phyloP scores from a whole-genome alignment of 768 basidiomycete species.

The Russula dissimulans region DNA sequence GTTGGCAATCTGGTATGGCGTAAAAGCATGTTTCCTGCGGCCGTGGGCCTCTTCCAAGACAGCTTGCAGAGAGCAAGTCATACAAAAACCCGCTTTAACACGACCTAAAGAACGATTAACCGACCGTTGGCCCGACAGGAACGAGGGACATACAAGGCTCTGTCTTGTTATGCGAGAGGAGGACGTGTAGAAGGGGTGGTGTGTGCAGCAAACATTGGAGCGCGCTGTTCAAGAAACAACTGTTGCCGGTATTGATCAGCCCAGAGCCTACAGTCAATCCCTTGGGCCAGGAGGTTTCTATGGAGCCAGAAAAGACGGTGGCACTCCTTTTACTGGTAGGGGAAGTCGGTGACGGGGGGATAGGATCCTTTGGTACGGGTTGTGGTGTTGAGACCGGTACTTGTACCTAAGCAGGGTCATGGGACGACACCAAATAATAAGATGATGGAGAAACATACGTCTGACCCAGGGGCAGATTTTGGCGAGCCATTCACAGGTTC shows the following conservation, averaged over 20 bases:
- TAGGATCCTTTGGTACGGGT: background rate
- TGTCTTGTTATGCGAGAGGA: constrained; percentile 39
- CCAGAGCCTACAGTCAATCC: constrained; percentile 46
- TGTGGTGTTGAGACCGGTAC: constrained; percentile 1
- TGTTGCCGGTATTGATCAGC: constrained; percentile 81
- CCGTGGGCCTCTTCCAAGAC: constrained; percentile 49
- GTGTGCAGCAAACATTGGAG: constrained; percentile 92
- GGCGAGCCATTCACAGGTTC: constrained; percentile 70
- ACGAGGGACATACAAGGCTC: constrained; percentile 47
- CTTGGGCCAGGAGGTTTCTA: constrained; percentile 58
- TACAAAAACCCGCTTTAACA: constrained; percentile 53
- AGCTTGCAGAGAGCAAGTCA: constrained; percentile 60
- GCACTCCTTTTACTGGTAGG: constrained; percentile 19
- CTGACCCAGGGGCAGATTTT: constrained; percentile 35
- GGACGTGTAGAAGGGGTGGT: constrained; percentile 65
- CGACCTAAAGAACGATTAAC: constrained; percentile 27
- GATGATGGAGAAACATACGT: constrained; percentile 31
- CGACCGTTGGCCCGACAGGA: background rate
- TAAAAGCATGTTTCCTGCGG: constrained; percentile 37
- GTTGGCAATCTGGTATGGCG: constrained; percentile 54
- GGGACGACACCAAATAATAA: background rate
- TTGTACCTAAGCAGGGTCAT: background rate
- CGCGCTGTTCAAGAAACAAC: constrained; percentile 93
- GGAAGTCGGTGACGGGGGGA: background rate
- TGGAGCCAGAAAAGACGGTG: constrained; percentile 34